Conservation (phyloP, 331 rosid species). For the Stylosanthes scabra region DNA sequence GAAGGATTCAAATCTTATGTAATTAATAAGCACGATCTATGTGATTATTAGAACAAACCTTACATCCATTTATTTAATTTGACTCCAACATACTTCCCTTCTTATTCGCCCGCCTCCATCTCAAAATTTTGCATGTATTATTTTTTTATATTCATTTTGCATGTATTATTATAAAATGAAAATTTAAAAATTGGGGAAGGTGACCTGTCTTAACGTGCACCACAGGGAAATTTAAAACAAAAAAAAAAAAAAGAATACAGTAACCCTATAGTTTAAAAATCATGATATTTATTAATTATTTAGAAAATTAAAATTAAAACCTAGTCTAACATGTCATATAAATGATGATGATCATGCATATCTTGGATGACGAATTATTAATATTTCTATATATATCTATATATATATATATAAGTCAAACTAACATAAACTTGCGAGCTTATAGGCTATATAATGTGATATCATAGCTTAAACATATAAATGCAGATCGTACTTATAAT, state of each 20-base stretch:
- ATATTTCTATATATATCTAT: too few species aligned
- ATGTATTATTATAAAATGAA: neutral
- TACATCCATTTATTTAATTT: neutral
- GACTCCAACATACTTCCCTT: neutral
- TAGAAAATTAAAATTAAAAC: neutral
- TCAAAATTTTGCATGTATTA: neutral
- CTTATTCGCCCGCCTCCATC: neutral
- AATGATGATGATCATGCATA: neutral
- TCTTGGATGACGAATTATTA: neutral
- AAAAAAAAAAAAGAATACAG: too few species aligned
- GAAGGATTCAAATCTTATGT: neutral
- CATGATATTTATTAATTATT: neutral
- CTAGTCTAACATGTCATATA: neutral
- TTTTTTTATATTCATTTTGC: neutral
- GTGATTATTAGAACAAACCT: neutral
- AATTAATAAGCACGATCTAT: neutral
- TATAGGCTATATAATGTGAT: neutral
- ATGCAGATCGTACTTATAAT: too few species aligned
- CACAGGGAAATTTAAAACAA: neutral
- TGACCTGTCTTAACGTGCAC: slow-evolving; percentile 30
- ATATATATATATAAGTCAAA: slow-evolving; percentile 22
- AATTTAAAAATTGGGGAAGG: neutral
- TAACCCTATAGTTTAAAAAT: too few species aligned
- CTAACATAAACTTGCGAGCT: neutral
- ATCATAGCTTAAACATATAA: too few species aligned